Conservation (phyloP, 2,329 filamentous ascomycete species). For the Aspergillus udagawae region DNA sequence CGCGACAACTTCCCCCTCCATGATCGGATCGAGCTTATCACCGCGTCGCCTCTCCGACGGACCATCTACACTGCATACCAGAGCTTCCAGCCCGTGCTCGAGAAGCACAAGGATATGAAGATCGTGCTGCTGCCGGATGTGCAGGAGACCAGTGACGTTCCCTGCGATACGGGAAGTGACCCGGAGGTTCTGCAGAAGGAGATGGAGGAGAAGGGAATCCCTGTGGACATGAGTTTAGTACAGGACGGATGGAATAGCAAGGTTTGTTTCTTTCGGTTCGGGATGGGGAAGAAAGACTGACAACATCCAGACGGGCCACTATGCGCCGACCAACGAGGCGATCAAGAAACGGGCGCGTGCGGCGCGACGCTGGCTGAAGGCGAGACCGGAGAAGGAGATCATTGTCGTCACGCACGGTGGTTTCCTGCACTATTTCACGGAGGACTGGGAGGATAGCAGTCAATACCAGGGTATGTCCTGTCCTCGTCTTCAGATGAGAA, state of each 20-base stretch:
- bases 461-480: constrained; percentile 40
- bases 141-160: constrained; percentile 71
- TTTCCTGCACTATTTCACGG: constrained; percentile 78
- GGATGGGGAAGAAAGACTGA: background rate
- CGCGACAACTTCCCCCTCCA: constrained; percentile 61
- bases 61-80: constrained; percentile 74
- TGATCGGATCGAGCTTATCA: constrained; percentile 62
- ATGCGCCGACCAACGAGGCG: constrained; percentile 46
- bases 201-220: constrained; percentile 51
- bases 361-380: constrained; percentile 56
- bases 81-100: constrained; percentile 59
- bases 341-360: constrained; percentile 59
- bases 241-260: constrained; percentile 71
- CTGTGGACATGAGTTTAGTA: constrained; percentile 62
- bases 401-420: constrained; percentile 78
- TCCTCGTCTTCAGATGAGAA: background rate
- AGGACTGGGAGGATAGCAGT: constrained; percentile 67
- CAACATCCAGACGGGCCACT: constrained; percentile 35
- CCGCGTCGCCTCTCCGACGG: constrained; percentile 74
- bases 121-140: constrained; percentile 68
- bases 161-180: constrained; percentile 71
- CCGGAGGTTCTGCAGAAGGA: constrained; percentile 54
- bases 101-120: constrained; percentile 43
- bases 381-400: constrained; percentile 59
- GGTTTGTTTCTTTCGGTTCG: constrained; percentile 14